A percentile compares a stretch with the other conserved stretches of the same genome.
These are phyloP conservation scores for Xanthoconium separans DNA, from an alignment of 1,284 basidiomycete species.

Conservation along the genomic window DNA sequence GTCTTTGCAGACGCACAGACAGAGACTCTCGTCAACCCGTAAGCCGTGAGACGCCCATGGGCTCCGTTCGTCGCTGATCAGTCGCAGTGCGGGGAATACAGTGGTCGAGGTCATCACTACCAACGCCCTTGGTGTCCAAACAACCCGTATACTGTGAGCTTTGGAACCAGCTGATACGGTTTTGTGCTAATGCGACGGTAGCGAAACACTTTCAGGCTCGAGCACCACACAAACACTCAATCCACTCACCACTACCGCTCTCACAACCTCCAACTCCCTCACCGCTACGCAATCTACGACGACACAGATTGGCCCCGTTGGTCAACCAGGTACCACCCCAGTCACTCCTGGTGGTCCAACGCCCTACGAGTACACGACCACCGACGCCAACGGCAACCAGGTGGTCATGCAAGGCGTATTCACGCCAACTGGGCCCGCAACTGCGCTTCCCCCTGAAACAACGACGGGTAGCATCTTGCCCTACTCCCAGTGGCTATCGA, in stretches of 20 bases:
- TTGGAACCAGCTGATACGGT: background rate
- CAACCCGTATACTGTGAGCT: conserved; percentile 49
- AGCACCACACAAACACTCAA: conserved; percentile 23
- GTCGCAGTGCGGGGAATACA: conserved; percentile 48
- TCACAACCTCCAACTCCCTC: conserved; percentile 22
- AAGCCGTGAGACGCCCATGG: conserved; percentile 19
- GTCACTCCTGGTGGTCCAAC: conserved; percentile 46
- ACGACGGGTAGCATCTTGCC: conserved; percentile 51
- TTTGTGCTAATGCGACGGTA: conserved; percentile 15
- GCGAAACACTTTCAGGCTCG: conserved; percentile 25
- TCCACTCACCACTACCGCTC: conserved; percentile 22
- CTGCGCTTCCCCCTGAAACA: conserved; percentile 36
- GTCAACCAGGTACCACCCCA: conserved; percentile 46
- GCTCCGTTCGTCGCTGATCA: conserved; percentile 11
- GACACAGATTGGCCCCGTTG: conserved; percentile 54
- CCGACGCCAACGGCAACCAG: conserved; percentile 54
- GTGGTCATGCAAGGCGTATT: conserved; percentile 48
- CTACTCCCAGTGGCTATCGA: conserved; percentile 52
- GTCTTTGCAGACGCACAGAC: conserved; percentile 45
- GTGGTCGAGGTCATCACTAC: conserved; percentile 53
- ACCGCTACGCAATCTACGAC: conserved; percentile 20
- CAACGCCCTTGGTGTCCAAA: conserved; percentile 40
- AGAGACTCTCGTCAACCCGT: conserved; percentile 45
- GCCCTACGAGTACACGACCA: conserved; percentile 59
- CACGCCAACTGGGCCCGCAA: conserved; percentile 52